Base-by-base conservation (phyloP, 768 basidiomycete species). In the Kondoa malvinella region DNA sequence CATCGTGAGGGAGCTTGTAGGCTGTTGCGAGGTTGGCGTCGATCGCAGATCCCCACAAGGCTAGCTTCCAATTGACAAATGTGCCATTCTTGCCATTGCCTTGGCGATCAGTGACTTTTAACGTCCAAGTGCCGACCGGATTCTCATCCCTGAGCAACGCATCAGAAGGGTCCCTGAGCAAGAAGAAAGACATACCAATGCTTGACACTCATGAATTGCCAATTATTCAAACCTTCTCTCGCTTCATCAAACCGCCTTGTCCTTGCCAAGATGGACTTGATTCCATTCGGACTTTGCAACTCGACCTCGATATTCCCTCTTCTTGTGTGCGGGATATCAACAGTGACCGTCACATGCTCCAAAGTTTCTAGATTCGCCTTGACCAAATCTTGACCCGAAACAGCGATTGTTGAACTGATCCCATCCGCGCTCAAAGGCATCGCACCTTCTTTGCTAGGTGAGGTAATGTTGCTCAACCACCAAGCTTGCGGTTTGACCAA, bases 201-300 rank as follows among this genome's bases (percentile, higher is more conserved):
- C 77, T 99, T 99, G 67, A 97, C 83, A 33, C 85, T 84, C 92
- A 96, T 97, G 76, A 99, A 99, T n/a, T 82, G 86, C 95, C 95
- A 99, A 0, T 89, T 92, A n/a, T 84, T 83, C 76, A 82, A 94
- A 8, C 95, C 94, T 8, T 80, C 81, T 2, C 73, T 76, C 21
- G 82, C 85, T 40, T 76, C 76, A 75, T 99, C 95, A 15, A 80
- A 80, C 34, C 80, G 73, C 70, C 95, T 83, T 67, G 80, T 81
- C 25, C 84, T 83, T 26, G 87, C 92, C 56, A 99, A 78, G 16
- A 96, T 80, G 75, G 91, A 95, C 75, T 79, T 85, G 70, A 97
- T 81, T 14, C 90, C 90, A 58, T 83, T 83, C 0, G 95, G 94
- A 74, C 91, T 94, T 25, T 81, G 76, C 59, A 97, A 75, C 75